phyloP scores from a whole-genome alignment of 495 filamentous ascomycete genomes.

The Choiromyces venosus region DNA sequence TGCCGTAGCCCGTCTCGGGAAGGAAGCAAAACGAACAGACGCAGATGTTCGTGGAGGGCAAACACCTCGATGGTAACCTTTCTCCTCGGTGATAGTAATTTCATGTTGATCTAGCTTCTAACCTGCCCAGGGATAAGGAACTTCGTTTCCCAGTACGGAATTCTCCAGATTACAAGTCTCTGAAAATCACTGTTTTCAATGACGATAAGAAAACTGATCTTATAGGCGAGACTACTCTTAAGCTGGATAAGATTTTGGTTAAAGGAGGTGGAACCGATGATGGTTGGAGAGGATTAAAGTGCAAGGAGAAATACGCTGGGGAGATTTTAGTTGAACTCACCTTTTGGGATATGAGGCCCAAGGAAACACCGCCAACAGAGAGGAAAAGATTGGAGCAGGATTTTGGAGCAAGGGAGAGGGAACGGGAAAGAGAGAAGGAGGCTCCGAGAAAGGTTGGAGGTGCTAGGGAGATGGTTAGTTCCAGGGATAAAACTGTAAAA shows the following conservation, averaged over 20 bases:
- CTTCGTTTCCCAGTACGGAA: conserved; percentile 94
- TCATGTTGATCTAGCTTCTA: conserved; percentile 28
- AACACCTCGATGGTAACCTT: conserved; percentile 82
- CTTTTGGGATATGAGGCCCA: conserved; percentile 84
- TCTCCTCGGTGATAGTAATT: conserved; percentile 5
- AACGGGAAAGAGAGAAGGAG: conserved; percentile 32
- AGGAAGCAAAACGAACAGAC: conserved; percentile 95
- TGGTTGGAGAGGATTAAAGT: conserved; percentile 80
- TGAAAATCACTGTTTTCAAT: conserved; percentile 95
- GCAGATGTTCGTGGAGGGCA: conserved; percentile 93
- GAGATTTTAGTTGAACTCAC: conserved; percentile 93
- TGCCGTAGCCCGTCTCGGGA: conserved; percentile 85
- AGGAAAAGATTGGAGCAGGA: conserved; percentile 20
- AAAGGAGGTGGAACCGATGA: conserved; percentile 87
- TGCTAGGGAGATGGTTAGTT: conserved; percentile 36
- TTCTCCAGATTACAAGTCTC: conserved; percentile 85
- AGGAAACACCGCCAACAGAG: conserved; percentile 51
- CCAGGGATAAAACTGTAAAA: conserved; percentile 24
- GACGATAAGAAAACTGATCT: conserved; percentile 95
- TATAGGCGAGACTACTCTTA: conserved; percentile 88
- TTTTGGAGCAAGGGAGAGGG: conserved; percentile 30
- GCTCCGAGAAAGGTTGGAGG: conserved; percentile 32
- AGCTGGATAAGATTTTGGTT: conserved; percentile 72
- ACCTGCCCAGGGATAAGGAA: conserved; percentile 78
- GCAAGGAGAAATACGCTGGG: conserved; percentile 87